Conservation (phyloP, 2,329 filamentous ascomycete species). For the Aureobasidium musti region DNA sequence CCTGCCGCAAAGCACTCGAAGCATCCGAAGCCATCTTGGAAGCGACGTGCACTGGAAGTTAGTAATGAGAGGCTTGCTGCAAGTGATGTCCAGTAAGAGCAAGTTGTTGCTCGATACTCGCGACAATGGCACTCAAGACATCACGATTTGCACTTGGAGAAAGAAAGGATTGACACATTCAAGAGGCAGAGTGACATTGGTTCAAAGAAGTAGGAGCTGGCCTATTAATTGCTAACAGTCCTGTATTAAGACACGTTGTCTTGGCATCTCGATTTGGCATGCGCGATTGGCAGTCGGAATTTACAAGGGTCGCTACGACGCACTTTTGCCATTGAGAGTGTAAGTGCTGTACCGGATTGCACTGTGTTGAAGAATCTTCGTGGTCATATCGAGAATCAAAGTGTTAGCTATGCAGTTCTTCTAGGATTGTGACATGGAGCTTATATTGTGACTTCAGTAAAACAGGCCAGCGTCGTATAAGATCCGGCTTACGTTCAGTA, state of each 20-base stretch:
- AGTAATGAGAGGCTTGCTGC: slow-evolving; percentile 1
- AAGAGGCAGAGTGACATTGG: background rate
- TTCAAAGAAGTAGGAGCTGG: background rate
- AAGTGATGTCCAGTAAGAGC: background rate
- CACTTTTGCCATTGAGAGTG: background rate
- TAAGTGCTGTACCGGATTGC: no score
- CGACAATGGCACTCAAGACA: background rate
- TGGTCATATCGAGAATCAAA: background rate
- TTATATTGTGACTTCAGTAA: background rate
- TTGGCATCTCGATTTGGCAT: slow-evolving; percentile 6
- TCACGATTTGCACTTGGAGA: background rate
- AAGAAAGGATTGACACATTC: background rate
- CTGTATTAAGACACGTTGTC: slow-evolving; percentile 19
- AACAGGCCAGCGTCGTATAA: slow-evolving; percentile 1
- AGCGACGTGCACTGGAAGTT: background rate
- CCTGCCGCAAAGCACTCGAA: slow-evolving; percentile 3
- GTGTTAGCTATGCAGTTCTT: background rate
- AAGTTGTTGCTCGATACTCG: background rate
- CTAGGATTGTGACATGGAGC: background rate
- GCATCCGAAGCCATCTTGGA: background rate
- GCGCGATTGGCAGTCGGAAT: background rate
- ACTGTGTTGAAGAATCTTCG: background rate
- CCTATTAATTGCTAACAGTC: background rate
- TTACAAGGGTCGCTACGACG: background rate
- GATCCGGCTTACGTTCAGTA: background rate